Percentiles rank a stretch among this genome's conserved stretches.
These are phyloP conservation scores for Salpingoeca rosetta DNA, from an alignment of 78 protist genomes.

Conservation along the genomic window DNA sequence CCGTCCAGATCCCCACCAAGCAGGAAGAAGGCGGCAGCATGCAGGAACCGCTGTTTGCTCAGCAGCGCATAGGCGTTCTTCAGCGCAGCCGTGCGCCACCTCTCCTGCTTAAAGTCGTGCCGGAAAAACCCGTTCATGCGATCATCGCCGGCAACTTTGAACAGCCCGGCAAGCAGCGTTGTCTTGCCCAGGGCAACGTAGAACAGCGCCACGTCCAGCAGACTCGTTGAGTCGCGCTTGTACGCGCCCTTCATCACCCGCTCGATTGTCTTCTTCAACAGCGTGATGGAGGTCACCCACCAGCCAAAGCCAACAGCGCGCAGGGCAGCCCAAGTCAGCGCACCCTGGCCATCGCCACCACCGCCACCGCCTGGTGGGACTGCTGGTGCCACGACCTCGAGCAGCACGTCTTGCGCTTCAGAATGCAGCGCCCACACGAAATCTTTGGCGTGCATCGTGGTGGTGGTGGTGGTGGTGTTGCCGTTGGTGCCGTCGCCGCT, in stretches of 20 bases:
- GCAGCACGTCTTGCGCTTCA: conserved; percentile 21
- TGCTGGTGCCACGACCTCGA: no score
- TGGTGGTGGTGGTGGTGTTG: no score
- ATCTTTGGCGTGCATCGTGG: no score
- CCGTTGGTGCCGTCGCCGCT: neutral
- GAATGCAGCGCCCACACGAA: conserved; percentile 11
- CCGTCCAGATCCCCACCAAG: neutral
- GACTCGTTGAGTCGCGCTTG: neutral
- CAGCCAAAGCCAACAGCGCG: conserved; percentile 17
- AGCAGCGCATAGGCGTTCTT: conserved; percentile 44
- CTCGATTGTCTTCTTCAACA: neutral
- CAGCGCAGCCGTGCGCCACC: conserved; percentile 39
- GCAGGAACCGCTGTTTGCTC: conserved; percentile 22
- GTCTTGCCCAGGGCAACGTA: conserved; percentile 22
- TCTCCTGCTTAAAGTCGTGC: conserved; percentile 24
- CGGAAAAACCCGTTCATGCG: conserved; percentile 16
- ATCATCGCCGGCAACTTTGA: neutral
- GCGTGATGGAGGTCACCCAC: neutral
- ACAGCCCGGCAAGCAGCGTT: neutral
- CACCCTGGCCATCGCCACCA: neutral
- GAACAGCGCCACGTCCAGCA: neutral
- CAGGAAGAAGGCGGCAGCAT: conserved; percentile 45
- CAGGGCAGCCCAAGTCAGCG: conserved; percentile 13
- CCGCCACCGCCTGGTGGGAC: no score
- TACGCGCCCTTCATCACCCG: conserved; percentile 3